These are phyloP conservation scores for Psilocybe cubensis DNA, from an alignment of 768 basidiomycete species.

Conservation along the genomic window DNA sequence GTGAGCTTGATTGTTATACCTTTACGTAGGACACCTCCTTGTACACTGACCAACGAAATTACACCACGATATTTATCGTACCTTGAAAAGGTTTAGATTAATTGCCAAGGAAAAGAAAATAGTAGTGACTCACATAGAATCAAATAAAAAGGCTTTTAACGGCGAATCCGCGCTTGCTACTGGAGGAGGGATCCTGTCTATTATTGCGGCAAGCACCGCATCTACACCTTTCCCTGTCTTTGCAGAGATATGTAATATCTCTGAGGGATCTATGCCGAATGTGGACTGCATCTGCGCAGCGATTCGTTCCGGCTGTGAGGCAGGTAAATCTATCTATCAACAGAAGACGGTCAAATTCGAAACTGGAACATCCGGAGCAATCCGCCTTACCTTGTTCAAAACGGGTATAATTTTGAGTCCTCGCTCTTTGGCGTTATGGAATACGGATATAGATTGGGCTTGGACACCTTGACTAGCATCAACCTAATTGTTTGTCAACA, in stretches of 20 bases:
- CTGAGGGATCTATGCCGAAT: slow-evolving; percentile 76
- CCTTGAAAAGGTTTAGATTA: slow-evolving; percentile 41
- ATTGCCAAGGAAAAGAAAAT: slow-evolving; percentile 14
- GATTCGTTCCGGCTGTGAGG: slow-evolving; percentile 82
- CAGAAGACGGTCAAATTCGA: slow-evolving; percentile 3
- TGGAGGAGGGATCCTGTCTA: slow-evolving; percentile 87
- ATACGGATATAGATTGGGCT: slow-evolving; percentile 96
- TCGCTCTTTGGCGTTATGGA: slow-evolving; percentile 83
- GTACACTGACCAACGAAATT: slow-evolving; percentile 86
- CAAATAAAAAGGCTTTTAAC: slow-evolving; percentile 89
- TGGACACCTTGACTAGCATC: slow-evolving; percentile 99
- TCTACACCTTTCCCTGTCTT: slow-evolving; percentile 91
- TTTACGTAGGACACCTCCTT: slow-evolving; percentile 80
- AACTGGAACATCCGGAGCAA: slow-evolving; percentile 4
- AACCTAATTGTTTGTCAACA: slow-evolving; percentile 50
- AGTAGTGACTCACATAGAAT: slow-evolving; percentile 87
- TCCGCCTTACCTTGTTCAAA: slow-evolving; percentile 85
- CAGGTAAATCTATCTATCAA: slow-evolving; percentile 86
- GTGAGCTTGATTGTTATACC: slow-evolving; percentile 47
- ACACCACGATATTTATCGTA: slow-evolving; percentile 97
- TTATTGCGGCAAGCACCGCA: slow-evolving; percentile 74
- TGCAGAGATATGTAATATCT: slow-evolving; percentile 84
- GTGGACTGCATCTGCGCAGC: slow-evolving; percentile 81
- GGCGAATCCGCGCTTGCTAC: slow-evolving; percentile 50
- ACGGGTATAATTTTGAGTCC: slow-evolving; percentile 87